Conservation (phyloP, 2,329 filamentous ascomycete genomes). For the Colletotrichum sp. region DNA sequence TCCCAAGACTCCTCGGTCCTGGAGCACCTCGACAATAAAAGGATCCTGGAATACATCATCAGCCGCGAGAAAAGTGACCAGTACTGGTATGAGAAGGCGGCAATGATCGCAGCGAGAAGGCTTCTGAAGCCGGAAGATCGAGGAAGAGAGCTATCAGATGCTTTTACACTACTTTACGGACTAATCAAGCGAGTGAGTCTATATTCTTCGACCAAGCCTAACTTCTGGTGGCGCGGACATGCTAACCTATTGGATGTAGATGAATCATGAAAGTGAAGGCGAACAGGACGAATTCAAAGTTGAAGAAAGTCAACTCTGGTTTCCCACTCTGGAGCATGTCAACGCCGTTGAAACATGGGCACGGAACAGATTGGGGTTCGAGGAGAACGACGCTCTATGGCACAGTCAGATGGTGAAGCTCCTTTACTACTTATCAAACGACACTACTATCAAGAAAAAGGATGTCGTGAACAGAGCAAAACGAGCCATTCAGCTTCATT, state of each 20-base stretch:
- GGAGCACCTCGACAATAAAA: not conserved
- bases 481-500: not conserved
- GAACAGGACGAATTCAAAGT: not conserved
- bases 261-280: not conserved
- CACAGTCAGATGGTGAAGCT: not conserved
- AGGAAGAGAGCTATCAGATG: not conserved
- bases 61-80: not conserved
- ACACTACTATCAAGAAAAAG: not conserved
- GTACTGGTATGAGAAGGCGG: not conserved
- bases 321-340: not conserved
- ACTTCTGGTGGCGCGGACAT: not conserved
- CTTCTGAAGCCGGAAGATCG: not conserved
- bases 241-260: not conserved
- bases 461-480: not conserved
- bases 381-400: not conserved
- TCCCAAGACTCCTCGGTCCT: not conserved
- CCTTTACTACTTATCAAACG: not conserved
- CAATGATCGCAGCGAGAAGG: not conserved
- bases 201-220: rapidly evolving
- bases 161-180: not conserved
- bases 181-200: not conserved
- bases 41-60: not conserved
- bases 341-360: not conserved
- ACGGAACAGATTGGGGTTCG: not conserved
- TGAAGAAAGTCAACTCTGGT: not conserved